These are phyloP conservation scores for Clarireedia hainanense DNA, from an alignment of 2,329 filamentous ascomycete species.

Conservation along the genomic window DNA sequence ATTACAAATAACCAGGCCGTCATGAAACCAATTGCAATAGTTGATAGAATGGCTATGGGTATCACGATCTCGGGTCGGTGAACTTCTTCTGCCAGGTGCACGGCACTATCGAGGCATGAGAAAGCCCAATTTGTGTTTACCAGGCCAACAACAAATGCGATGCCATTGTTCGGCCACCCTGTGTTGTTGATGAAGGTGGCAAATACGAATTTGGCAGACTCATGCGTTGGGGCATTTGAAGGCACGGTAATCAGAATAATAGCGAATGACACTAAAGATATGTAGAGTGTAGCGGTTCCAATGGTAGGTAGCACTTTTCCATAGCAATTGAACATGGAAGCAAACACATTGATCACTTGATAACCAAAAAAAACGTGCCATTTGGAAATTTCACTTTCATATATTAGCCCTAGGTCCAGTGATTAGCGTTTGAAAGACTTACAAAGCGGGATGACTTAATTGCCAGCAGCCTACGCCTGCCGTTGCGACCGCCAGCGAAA, in stretches of 20 bases:
- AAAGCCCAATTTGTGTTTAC: conserved; percentile 9
- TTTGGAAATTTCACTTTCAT: background rate
- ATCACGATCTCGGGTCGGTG: conserved; percentile 6
- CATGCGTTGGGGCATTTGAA: conserved; percentile 5
- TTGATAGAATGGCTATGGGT: conserved; percentile 5
- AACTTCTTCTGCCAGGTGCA: conserved; percentile 8
- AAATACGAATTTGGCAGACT: conserved; percentile 6
- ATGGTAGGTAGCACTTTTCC: conserved; percentile 2
- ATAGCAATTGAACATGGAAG: conserved; percentile 7
- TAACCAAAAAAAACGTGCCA: conserved; percentile 8
- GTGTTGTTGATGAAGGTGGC: conserved; percentile 11
- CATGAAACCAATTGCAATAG: conserved; percentile 4
- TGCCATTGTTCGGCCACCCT: conserved; percentile 7
- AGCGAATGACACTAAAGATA: conserved; percentile 2
- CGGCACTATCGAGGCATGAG: conserved; percentile 7
- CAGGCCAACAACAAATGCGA: conserved; percentile 9
- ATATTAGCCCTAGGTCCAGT: background rate
- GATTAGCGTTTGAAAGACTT: background rate
- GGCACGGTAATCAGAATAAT: conserved; percentile 1
- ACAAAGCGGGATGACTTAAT: conserved; percentile 3
- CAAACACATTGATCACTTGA: conserved; percentile 2
- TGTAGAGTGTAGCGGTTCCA: conserved; percentile 5
- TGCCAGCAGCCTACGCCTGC: conserved; percentile 6
- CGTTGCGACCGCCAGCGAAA: conserved; percentile 2
- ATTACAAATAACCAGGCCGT: conserved; percentile 7